phyloP scores from a whole-genome alignment of 192 early-diverging fungal species.

The Coemansia sp. region DNA sequence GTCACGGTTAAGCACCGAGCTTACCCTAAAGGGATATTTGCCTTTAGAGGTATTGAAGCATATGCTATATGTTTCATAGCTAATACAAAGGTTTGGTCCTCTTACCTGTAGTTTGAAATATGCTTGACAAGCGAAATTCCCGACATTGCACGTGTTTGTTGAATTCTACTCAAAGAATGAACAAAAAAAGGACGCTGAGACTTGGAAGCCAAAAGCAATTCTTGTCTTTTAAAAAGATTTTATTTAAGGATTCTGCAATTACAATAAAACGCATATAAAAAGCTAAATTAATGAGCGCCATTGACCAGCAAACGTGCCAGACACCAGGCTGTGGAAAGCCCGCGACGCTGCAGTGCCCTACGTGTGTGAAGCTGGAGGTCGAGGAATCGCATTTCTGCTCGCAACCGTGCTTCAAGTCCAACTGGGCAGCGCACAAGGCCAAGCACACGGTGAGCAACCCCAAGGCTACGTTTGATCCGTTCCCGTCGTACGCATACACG shows the following conservation, averaged over 20 bases:
- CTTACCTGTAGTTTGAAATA: constrained; percentile 29
- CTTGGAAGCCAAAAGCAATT: too few relatives aligned
- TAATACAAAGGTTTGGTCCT: neutral
- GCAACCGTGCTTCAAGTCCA: constrained; percentile 72
- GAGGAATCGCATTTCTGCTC: constrained; percentile 74
- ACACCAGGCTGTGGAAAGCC: constrained; percentile 60
- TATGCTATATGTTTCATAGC: neutral
- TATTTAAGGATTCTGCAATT: neutral
- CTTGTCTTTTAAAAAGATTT: neutral
- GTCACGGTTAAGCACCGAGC: constrained; percentile 85
- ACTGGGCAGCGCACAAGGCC: constrained; percentile 58
- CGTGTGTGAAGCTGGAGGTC: constrained; percentile 67
- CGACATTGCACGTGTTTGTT: constrained; percentile 15
- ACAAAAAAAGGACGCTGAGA: too few relatives aligned
- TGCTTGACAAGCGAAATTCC: constrained; percentile 5
- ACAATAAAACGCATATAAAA: neutral
- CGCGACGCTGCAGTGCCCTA: constrained; percentile 78
- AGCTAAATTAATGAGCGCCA: constrained; percentile 1
- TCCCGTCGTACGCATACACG: constrained; percentile 60
- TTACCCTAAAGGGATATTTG: constrained; percentile 58
- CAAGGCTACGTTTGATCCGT: constrained; percentile 57
- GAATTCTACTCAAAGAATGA: too few relatives aligned
- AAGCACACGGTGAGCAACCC: constrained; percentile 23
- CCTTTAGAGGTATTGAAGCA: neutral
- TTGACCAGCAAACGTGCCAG: constrained; percentile 38